Evolutionary conservation across 805 yeast species (phyloP).

Genomic region (Candida fluviatilis): DNA sequence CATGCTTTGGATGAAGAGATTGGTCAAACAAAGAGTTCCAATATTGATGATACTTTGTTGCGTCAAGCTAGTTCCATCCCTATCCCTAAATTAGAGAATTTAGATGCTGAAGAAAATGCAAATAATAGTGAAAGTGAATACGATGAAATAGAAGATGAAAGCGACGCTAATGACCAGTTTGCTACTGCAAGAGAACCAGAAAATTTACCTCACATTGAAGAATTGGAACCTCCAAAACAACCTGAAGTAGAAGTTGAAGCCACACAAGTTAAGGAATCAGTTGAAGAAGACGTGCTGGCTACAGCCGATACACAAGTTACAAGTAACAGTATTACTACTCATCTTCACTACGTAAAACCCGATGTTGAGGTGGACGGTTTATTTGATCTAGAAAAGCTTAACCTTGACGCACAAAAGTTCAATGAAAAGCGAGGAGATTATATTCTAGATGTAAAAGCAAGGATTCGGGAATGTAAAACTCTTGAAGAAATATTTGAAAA

Average conservation of each 20-base stretch:
- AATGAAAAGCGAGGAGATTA: constrained; percentile 2
- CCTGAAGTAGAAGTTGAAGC: not conserved
- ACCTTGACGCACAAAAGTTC: constrained; percentile 3
- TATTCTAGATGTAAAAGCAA: constrained; percentile 3
- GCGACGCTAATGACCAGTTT: not conserved
- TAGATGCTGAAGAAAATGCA: not conserved
- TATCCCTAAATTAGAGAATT: constrained; percentile 1
- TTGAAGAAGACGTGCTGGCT: not conserved
- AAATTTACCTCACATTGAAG: not conserved
- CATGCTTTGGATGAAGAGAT: constrained; percentile 34
- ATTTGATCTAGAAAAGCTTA: constrained; percentile 1
- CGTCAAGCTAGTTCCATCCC: not conserved
- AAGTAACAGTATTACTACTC: not conserved
- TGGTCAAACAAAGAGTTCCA: constrained; percentile 27
- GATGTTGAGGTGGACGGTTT: constrained; percentile 1
- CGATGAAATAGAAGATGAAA: constrained; percentile 2
- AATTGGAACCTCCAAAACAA: not conserved
- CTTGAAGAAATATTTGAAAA: constrained; percentile 3
- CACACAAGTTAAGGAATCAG: not conserved
- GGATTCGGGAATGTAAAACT: constrained; percentile 2
- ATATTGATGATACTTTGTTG: constrained; percentile 15
- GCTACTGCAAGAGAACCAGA: constrained; percentile 1
- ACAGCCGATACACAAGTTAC: not conserved
- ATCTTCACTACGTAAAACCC: constrained; percentile 1
- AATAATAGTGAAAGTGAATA: not conserved